Base-by-base conservation (phyloP, 441 rosid species). In the Corymbia citriodora region DNA sequence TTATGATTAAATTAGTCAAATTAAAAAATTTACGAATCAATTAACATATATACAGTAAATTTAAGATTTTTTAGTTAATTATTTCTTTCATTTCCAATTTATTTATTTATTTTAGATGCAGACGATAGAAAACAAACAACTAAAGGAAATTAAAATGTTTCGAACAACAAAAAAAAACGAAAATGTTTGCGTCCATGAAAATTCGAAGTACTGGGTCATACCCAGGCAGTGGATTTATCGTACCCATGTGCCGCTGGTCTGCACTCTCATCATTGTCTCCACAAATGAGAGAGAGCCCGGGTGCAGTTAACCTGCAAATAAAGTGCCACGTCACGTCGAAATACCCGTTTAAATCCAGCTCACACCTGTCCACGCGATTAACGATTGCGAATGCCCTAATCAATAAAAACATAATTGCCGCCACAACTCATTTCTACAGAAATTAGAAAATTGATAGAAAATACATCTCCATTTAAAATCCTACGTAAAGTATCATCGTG, bases 21-120 rank as follows among this genome's bases (percentile, higher is more conserved):
- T 79, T 11, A 21, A 11, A 23, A 74, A 0, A 4, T 11, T 3
- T 3, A 25, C 0, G 0, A 40, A 2, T 23, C 1, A 21, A 21
- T 40, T 4, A 9, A 40, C 3, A 74, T 40, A 1, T 14, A 3
- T 33, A 36, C 0, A 3, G 1, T 36, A 9, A 7, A 36, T 21
- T 72, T 10, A 36, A 18, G 6, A 18, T 70, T 9, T 31, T 70
- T 17, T 4, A 10, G 23, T 3, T 70, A 18, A 18, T 70, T 18
- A 9, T 70, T 7, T 23, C 2, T 4, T 70, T 70, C 9, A 17
- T 9, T 9, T 17, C 0, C 45, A 4, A 29, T 63, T n/a, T 63
- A n/a, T n/a, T n/a, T n/a, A 55, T 55, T 54, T 1, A 17, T 55
- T 8, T 13, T 16, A 70, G 81, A 33, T 33, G 25, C 48, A 70